Base-by-base conservation (phyloP, 352 stramenopile genomes). In the Pythium periplocum region DNA sequence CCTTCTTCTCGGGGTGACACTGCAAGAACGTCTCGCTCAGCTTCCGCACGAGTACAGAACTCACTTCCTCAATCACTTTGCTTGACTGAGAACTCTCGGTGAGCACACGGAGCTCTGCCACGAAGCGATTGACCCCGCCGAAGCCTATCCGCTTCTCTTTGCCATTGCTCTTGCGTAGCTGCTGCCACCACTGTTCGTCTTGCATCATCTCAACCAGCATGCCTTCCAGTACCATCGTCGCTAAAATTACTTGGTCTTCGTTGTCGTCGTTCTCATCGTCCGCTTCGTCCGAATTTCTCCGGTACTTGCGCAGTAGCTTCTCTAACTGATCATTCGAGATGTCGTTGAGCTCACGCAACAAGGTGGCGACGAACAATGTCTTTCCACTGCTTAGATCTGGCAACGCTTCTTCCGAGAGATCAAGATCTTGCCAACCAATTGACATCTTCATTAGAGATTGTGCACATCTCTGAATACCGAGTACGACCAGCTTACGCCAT, bases 391-490 rank as follows among this genome's bases (percentile, higher is more conserved):
- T 64, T 31, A 75, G 51, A 26, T 83, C 71, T 3, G 66, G 65
- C 12, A 87, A 62, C 10, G 40, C 35, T 30, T 86, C 76, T 36
- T 86, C 78, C 0, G 67, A 69, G 36, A 89, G 41, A 48, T 91
- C 80, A 30, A 91, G 39, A 41, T 82, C 68, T 46, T 76, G 61
- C 80, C 75, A 91, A 6, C 48, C 63, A 47, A 91, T 78, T 4
- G 74, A 85, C 78, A 87, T 85, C 26, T 79, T 78, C 56, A 91
- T 60, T 7, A 89, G 50, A 2, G 80, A 83, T 41, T 89, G 75
- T 0, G 75, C 76, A 26, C 62, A 81, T 51, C 77, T 73, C 42
- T 87, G 78, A 44, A 85, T 70, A 1, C 69, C 75, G 8, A 78
- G 48, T 5, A 64, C 55, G 2, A 87, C 64, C 2, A 87, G 48